These are phyloP conservation scores for Cryptosporidium viatorum DNA, from an alignment of 169 alveolate species.

Conservation along the genomic window DNA sequence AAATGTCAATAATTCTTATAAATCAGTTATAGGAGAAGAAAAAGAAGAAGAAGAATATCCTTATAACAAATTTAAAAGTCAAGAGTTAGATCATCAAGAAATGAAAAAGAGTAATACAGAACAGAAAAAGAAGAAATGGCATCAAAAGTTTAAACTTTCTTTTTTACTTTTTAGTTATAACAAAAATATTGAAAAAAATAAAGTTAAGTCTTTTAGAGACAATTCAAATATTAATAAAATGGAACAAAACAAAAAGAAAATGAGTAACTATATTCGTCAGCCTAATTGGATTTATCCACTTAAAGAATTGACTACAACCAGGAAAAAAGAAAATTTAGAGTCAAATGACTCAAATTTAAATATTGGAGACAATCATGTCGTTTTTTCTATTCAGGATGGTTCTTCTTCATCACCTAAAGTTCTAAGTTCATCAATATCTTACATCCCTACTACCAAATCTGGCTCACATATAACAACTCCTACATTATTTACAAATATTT, in stretches of 20 bases:
- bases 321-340: neutral
- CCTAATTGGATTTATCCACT: neutral
- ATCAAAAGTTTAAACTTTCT: slow-evolving; percentile 20
- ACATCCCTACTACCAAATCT: neutral
- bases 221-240: neutral
- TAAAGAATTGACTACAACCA: neutral
- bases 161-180: neutral
- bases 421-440: neutral
- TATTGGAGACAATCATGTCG: neutral
- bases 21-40: neutral
- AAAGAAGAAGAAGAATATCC: neutral
- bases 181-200: neutral
- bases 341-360: neutral
- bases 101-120: neutral
- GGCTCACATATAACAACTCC: neutral
- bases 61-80: neutral
- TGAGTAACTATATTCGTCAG: neutral
- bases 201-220: neutral
- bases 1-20: neutral
- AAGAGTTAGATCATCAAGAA: neutral
- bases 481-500: neutral
- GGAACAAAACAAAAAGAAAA: neutral
- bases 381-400: neutral
- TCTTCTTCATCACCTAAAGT: neutral
- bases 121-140: slow-evolving; percentile 23